Evolutionary conservation across 768 basidiomycete species (phyloP), one percentile per base, ranked within the genome.

Genomic region (Podaxis sp.): DNA sequence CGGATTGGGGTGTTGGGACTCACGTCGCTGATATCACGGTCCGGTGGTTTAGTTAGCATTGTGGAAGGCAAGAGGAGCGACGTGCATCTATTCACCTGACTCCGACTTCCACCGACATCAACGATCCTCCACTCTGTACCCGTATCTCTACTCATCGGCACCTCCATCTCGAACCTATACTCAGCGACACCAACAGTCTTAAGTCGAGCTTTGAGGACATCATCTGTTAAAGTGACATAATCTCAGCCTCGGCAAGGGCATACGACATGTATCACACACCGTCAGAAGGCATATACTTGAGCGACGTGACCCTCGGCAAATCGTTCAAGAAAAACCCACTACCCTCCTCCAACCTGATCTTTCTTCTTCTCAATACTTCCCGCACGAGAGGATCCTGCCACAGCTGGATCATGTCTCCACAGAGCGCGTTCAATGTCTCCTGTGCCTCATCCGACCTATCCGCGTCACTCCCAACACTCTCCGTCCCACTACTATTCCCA

Each of bases 181-280:
- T 92, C 91, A 3, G 87, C 86, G 9, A 91, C 90, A 2, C 91
- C 91, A 17, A 92, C 84, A 0, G 86, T 90, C 71, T 91, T 92
- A 26, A 93, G 73, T 2, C 91, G 81, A 1, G 90, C 91, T 28
- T 87, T 87, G 51, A 93, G 80, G 22, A 93, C 88, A 69, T 92
- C 90, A 69, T 90, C 89, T 89, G n/a, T 30, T 17, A 54, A 59
- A 38, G 17, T 24, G 44, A 5, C 7, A 17, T n/a, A 46, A 46
- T 19, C 7, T 46, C 44, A 46, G 7, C 19, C 44, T 46, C 44
- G 6, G 15, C 17, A 17, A 28, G 53, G 11, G 33, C 51, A 57
- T 9, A 55, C 24, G 15, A 28, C 13, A 24, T 3, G 38, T 11
- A 52, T 13, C 33, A 63, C 72, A 22, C 69, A 89, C 88, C 88